Percentiles rank a stretch among this genome's conserved stretches.
These are phyloP conservation scores for Pittosporum tobira DNA, from an alignment of 129 eudicot species.

Conservation along the genomic window DNA sequence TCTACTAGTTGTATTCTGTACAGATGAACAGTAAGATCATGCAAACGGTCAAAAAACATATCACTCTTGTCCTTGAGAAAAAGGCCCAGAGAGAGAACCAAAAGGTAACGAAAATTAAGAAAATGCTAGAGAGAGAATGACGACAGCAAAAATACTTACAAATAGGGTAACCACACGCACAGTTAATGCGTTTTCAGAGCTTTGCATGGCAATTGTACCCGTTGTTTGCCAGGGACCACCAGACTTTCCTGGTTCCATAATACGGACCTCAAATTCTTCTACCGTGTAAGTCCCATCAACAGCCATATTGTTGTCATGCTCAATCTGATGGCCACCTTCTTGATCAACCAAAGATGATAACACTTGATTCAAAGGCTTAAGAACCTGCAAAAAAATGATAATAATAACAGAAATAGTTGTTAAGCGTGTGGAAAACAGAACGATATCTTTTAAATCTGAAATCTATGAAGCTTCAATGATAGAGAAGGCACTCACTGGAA, in stretches of 20 bases:
- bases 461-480: neutral
- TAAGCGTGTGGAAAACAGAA: neutral
- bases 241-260: constrained; percentile 86
- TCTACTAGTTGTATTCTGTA: constrained; percentile 78
- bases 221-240: constrained; percentile 92
- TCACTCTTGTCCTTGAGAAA: neutral
- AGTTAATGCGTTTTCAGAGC: constrained; percentile 88
- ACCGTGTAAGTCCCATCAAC: constrained; percentile 72
- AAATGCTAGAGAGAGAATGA: neutral
- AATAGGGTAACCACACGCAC: constrained; percentile 79
- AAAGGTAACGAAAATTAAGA: neutral
- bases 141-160: constrained; percentile 46
- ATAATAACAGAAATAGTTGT: constrained; percentile 11
- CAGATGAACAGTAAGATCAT: neutral
- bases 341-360: constrained; percentile 85
- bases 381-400: constrained; percentile 43
- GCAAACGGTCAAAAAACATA: neutral
- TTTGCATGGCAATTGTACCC: constrained; percentile 92
- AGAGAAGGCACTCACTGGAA: constrained; percentile 64
- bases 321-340: constrained; percentile 81
- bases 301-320: constrained; percentile 58
- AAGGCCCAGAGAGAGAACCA: neutral
- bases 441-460: too few species aligned
- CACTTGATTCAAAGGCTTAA: constrained; percentile 89
- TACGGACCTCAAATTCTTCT: constrained; percentile 89